Evolutionary conservation across 805 yeast genomes (phyloP).

Genomic region (Starmerella potacharoeniae): DNA sequence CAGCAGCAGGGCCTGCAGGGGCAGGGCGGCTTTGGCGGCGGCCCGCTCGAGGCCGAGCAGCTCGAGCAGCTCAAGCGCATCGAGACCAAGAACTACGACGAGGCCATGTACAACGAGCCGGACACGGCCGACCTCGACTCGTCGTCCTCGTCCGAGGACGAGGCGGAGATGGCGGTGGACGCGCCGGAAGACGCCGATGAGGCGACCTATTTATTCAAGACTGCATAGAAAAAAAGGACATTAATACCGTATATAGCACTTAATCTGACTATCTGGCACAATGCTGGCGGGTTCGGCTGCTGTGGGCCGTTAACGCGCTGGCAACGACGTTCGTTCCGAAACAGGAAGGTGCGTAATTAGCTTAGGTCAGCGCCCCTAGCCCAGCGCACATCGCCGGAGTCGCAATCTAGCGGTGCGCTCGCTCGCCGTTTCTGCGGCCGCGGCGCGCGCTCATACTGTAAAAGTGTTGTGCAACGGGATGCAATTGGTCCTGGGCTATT

Average conservation of each 20-base stretch:
- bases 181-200: not conserved
- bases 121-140: conserved; percentile 1
- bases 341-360: no score
- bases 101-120: conserved; percentile 9
- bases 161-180: conserved; percentile 6
- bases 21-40: not conserved
- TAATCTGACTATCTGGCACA: no score
- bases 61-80: conserved; percentile 17
- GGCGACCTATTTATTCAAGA: not conserved
- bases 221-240: not conserved
- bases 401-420: no score
- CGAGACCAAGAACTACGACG: conserved; percentile 15
- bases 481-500: no score
- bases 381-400: no score
- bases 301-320: no score
- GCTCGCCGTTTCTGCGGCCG: no score
- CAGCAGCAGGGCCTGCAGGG: conserved; percentile 13
- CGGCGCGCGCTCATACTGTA: no score
- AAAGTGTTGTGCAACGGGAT: no score
- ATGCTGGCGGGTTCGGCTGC: no score
- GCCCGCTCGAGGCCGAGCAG: conserved; percentile 14
- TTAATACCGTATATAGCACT: not conserved
- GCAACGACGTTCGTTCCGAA: no score
- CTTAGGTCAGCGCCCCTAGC: no score
- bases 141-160: conserved; percentile 15